Evolutionary conservation across 805 yeast genomes (phyloP).

Genomic region (Jamesozyma gamospora): DNA sequence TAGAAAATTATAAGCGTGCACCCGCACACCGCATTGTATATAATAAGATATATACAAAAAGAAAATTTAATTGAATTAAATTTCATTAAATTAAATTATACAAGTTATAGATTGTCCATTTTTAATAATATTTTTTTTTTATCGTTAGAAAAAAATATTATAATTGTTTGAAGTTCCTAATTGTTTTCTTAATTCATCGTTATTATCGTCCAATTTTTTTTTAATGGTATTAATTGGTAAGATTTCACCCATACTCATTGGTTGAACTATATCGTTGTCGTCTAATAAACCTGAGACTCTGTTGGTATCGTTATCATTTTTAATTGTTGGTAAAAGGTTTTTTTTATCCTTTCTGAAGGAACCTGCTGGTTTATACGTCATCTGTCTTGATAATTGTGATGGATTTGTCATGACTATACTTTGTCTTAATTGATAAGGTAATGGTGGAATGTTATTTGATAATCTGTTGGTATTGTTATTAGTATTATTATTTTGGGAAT

Average conservation of each 20-base stretch:
- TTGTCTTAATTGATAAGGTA: constrained; percentile 46
- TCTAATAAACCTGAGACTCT: constrained; percentile 25
- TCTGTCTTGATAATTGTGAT: constrained; percentile 44
- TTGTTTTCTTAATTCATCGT: constrained; percentile 27
- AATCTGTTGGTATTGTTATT: background rate
- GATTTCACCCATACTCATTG: constrained; percentile 21
- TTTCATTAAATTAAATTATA: too few relatives aligned
- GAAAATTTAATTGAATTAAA: too few relatives aligned
- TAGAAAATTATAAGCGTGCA: too few relatives aligned
- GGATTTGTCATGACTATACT: constrained; percentile 76
- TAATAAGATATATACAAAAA: too few relatives aligned
- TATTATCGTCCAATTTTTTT: background rate
- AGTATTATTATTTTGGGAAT: constrained; percentile 1
- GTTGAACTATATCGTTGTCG: constrained; percentile 19
- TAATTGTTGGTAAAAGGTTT: constrained; percentile 5
- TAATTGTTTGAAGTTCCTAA: constrained; percentile 32
- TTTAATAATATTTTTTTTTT: background rate
- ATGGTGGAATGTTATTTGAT: background rate
- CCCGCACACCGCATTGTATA: too few relatives aligned
- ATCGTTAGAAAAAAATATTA: constrained; percentile 7
- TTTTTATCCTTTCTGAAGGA: constrained; percentile 31
- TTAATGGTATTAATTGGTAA: constrained; percentile 25
- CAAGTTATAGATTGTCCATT: too few relatives aligned
- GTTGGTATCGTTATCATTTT: constrained; percentile 7
- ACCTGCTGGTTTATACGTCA: constrained; percentile 62